Conservation (phyloP, 2,329 filamentous ascomycete species). For the Cercospora citrullina region DNA sequence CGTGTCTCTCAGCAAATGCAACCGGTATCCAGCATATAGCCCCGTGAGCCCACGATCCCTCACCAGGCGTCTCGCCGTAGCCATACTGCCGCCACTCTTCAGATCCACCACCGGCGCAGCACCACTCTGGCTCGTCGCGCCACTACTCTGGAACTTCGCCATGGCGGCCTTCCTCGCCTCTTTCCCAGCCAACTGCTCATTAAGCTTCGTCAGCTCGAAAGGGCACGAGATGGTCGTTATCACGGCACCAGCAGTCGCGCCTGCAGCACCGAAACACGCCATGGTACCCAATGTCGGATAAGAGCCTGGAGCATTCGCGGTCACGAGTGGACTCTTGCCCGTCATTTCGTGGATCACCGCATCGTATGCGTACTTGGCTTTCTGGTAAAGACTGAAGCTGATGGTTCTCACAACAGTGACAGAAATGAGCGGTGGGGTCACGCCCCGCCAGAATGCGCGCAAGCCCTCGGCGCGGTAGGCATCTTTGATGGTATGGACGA, state of each 20-base stretch:
- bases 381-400: conserved; percentile 78
- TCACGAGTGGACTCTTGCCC: conserved; percentile 68
- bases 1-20: conserved; percentile 84
- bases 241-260: conserved; percentile 74
- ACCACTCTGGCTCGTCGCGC: background rate
- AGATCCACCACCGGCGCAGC: conserved; percentile 15
- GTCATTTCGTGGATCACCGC: conserved; percentile 66
- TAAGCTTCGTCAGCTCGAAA: conserved; percentile 87
- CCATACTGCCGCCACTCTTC: conserved; percentile 34
- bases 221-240: conserved; percentile 82
- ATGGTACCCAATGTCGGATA: conserved; percentile 73
- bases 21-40: conserved; percentile 75
- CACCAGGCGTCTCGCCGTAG: conserved; percentile 74
- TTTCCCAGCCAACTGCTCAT: conserved; percentile 79
- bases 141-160: conserved; percentile 1
- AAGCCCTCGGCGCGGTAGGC: conserved; percentile 65
- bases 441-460: conserved; percentile 55
- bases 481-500: conserved; percentile 67
- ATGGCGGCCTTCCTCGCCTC: conserved; percentile 53
- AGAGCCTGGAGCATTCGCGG: conserved; percentile 69
- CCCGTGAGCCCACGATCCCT: conserved; percentile 71
- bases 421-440: conserved; percentile 76
- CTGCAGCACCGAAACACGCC: conserved; percentile 73
- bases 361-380: conserved; percentile 71
- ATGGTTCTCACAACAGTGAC: conserved; percentile 75